Evolutionary conservation across 805 yeast genomes (phyloP), one percentile per base, ranked within the genome.

Genomic region (Candida krabiensis): DNA sequence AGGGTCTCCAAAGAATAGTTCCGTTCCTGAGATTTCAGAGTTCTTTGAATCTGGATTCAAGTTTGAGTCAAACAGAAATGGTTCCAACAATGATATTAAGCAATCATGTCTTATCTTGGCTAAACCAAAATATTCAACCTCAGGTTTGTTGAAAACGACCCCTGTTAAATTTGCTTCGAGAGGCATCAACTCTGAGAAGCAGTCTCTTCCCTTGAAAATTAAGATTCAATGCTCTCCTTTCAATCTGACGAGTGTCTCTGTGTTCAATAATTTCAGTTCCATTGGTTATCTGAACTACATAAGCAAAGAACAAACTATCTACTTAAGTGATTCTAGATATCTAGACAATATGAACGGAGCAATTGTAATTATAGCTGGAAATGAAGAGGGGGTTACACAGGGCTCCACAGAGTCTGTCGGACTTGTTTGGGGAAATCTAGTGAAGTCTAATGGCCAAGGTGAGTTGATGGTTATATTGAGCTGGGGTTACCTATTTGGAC

Each of bases 341-440:
- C 37, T 73, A 42, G 77, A 72, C 36, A 73, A 71, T 42, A 69
- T 69, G 71, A 47, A 57, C 9, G 78, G 78, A 6, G 74, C 68
- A 0, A 41, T 66, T 7, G 59, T 48, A 4, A 70, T 48, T 8
- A 13, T 37, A 2, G 40, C 34, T 7, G 19, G 21, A 3, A 15
- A 12, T 8, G 37, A 22, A 8, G 28, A 26, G 1, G 21, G 32
- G 5, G 15, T 14, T 18, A 11, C 5, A 25, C 14, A 22, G 9
- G 27, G 14, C 7, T 12, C 11, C 5, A 12, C 15, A 6, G 38
- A 37, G 1, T 53, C 63, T 1, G 32, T 66, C 5, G 78, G 78
- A 0, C 45, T 72, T 18, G 59, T 72, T 1, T 40, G 63, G 43
- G 71, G 75, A 0, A 62, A 59, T 34, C 35, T 71, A 16, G 48